Evolutionary conservation across 768 basidiomycete species (phyloP).

Genomic region (Lactarius hatsudake): DNA sequence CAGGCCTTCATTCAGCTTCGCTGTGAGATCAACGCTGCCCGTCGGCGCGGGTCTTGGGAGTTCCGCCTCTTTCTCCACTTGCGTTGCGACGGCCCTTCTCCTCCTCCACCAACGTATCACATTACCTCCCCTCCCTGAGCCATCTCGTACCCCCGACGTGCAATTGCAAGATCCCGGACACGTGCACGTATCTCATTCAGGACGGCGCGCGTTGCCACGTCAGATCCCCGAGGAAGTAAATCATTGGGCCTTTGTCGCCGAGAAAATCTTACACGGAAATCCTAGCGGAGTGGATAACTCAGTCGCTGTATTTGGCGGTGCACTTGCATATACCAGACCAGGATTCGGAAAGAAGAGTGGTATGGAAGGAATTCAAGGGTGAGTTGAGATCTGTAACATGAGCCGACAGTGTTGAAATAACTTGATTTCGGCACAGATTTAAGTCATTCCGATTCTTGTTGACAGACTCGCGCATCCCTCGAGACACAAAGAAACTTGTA

Average conservation of each 20-base stretch:
- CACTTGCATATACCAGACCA: conserved; percentile 81
- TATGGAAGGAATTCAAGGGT: conserved; percentile 87
- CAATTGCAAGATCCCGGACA: conserved; percentile 44
- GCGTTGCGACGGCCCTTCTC: conserved; percentile 76
- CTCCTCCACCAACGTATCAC: conserved; percentile 69
- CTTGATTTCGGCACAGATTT: conserved; percentile 54
- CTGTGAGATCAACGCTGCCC: conserved; percentile 84
- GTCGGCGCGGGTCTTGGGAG: conserved; percentile 96
- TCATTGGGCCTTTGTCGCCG: conserved; percentile 88
- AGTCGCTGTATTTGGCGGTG: conserved; percentile 89
- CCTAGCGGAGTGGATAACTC: conserved; percentile 98
- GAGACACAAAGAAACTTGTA: conserved; percentile 93
- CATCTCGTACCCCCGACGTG: conserved; percentile 35
- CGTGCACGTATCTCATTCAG: conserved; percentile 60
- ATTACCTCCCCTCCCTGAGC: conserved; percentile 50
- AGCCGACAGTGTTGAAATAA: neutral
- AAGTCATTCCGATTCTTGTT: conserved; percentile 86
- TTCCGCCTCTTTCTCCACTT: conserved; percentile 92
- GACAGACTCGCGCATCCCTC: conserved; percentile 88
- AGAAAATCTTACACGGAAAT: conserved; percentile 96
- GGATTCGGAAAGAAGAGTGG: conserved; percentile 75
- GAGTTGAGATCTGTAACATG: conserved; percentile 17
- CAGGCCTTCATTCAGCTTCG: conserved; percentile 77
- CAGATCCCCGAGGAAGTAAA: conserved; percentile 78
- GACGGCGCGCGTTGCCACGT: conserved; percentile 61